Conservation (phyloP, 805 yeast genomes). For the Hanseniaspora vineae region DNA sequence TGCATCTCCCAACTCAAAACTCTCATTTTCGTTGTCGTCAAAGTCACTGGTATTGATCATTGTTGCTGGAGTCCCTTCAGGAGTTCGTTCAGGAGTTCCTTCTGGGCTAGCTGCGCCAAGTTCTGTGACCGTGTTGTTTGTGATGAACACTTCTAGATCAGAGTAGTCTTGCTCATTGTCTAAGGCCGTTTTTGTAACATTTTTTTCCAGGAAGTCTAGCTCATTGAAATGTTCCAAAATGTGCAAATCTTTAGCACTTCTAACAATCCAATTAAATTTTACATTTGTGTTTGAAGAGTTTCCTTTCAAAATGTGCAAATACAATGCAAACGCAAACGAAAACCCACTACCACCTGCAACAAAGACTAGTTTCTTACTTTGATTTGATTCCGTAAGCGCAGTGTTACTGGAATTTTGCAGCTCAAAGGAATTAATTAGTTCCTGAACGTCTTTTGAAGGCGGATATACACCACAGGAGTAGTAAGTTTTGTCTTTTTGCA, state of each 20-base stretch:
- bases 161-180: not conserved
- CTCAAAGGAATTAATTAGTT: constrained; percentile 25
- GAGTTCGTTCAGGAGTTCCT: too few relatives aligned
- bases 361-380: constrained; percentile 18
- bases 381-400: not conserved
- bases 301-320: not conserved
- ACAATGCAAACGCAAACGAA: constrained; percentile 34
- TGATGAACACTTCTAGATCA: constrained; percentile 25
- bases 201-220: too few relatives aligned
- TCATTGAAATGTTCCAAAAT: not conserved
- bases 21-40: not conserved
- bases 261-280: constrained; percentile 34
- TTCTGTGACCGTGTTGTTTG: constrained; percentile 11
- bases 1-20: not conserved
- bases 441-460: constrained; percentile 26
- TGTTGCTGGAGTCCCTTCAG: too few relatives aligned
- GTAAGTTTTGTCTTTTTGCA: constrained; percentile 9
- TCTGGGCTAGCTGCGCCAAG: too few relatives aligned
- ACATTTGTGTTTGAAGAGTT: too few relatives aligned
- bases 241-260: constrained; percentile 33
- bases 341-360: constrained; percentile 69
- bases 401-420: too few relatives aligned
- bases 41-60: not conserved
- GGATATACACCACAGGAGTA: constrained; percentile 33
- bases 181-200: not conserved